Percentiles rank a stretch among this genome's conserved stretches.
Conservation (phyloP, 2,329 filamentous ascomycete genomes). For the Coniochaeta ligniaria region DNA sequence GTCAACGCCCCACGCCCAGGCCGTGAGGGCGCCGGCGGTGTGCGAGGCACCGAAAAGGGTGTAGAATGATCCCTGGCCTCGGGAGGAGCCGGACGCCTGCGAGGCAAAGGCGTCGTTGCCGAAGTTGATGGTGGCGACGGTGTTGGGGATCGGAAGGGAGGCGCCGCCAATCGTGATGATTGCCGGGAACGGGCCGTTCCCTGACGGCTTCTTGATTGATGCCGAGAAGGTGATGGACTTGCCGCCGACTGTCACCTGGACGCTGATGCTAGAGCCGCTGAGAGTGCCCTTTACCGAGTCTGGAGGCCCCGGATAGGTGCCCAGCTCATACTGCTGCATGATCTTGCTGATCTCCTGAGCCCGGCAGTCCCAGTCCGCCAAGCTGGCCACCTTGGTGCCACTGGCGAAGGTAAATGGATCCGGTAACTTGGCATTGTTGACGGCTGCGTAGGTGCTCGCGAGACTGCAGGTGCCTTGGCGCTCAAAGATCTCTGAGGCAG, state of each 20-base stretch:
- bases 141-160: conserved; percentile 46
- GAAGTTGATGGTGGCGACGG: conserved; percentile 51
- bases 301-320: conserved; percentile 36
- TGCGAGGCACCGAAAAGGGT: conserved; percentile 48
- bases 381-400: conserved; percentile 34
- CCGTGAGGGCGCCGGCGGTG: conserved; percentile 49
- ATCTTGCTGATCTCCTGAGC: conserved; percentile 38
- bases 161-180: conserved; percentile 50
- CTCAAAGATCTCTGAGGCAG: conserved; percentile 26
- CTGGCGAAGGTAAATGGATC: conserved; percentile 40
- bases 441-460: conserved; percentile 23
- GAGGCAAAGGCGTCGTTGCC: conserved; percentile 50
- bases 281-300: conserved; percentile 37
- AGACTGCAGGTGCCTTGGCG: conserved; percentile 28
- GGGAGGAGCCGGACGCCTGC: conserved; percentile 36
- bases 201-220: conserved; percentile 32
- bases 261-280: conserved; percentile 32
- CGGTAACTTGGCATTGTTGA: conserved; percentile 29
- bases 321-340: conserved; percentile 44
- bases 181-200: conserved; percentile 43
- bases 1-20: conserved; percentile 58
- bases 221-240: conserved; percentile 38
- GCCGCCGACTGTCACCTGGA: conserved; percentile 35
- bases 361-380: conserved; percentile 40
- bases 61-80: conserved; percentile 53